Evolutionary conservation across 2,329 filamentous ascomycete species (phyloP), one percentile per base, ranked within the genome.

Genomic region (Plenodomus biglobosus): DNA sequence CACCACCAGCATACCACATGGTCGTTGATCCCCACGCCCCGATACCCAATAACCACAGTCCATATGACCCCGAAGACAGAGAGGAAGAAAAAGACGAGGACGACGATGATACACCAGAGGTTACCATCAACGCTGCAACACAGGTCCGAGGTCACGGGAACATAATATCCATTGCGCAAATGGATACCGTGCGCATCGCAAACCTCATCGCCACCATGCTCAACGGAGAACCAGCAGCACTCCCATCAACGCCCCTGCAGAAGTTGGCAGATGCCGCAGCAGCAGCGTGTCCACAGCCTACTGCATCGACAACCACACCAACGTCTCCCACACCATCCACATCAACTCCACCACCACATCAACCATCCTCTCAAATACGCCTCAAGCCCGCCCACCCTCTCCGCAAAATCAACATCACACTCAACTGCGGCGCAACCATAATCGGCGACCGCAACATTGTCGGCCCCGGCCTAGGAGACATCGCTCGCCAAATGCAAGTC

Each of bases 401-500:
- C 40, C 24, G 19, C 2, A 68, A 57, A 19, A 45, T 69, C 39
- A 65, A 64, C 49, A 65, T 71, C 46, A 69, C 61, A 1, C 51
- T 71, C 15, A 67, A 69, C 44, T 71, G 68, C 44, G 66, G 66
- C 46, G 62, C 65, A 22, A 71, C 67, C 10, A 58, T 71, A 2
- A 57, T 69, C 17, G 68, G 68, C 1, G 67, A 71, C 42, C 54
- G 65, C 13, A 71, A 71, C 38, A 68, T 71, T 20, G 67, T 71
- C 2, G 66, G 68, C 2, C 67, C 66, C 3, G 64, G 61, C 0
- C 38, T 71, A 2, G 65, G 64, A 6, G 68, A 70, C 30, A 62
- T 70, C n/a, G 68, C 66, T 13, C 48, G 61, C 10, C 64, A 69
- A 37, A 65, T 70, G 58, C 64, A 67, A 38, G 42, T 65, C 32